Evolutionary conservation across 768 basidiomycete species (phyloP).

Genomic region (Pholiota microspora): DNA sequence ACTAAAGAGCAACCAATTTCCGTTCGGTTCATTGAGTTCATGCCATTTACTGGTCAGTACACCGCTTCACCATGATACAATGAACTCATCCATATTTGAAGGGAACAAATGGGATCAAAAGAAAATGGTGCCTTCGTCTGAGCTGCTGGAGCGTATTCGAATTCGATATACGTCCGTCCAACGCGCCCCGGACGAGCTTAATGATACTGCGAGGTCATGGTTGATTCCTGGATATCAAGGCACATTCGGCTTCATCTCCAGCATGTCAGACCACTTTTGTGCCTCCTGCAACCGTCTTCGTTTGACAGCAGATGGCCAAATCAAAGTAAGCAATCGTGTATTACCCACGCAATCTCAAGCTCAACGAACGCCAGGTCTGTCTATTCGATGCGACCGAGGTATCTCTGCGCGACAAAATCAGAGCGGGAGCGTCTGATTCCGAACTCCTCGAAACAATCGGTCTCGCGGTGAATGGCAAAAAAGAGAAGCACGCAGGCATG

Average conservation of each 20-base stretch:
- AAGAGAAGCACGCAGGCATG: constrained; percentile 85
- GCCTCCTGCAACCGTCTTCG: constrained; percentile 80
- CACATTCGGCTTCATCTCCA: constrained; percentile 84
- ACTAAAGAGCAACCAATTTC: constrained; percentile 62
- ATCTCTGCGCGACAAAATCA: constrained; percentile 74
- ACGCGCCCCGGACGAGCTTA: constrained; percentile 62
- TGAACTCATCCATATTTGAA: constrained; percentile 24
- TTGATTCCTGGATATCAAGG: constrained; percentile 69
- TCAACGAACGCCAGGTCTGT: constrained; percentile 60
- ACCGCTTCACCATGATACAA: neutral
- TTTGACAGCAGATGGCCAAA: constrained; percentile 87
- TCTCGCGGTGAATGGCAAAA: constrained; percentile 65
- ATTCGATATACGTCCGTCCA: constrained; percentile 45
- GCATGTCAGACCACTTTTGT: constrained; percentile 94
- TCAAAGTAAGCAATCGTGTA: constrained; percentile 54
- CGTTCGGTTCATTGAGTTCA: constrained; percentile 90
- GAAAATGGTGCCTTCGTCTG: constrained; percentile 79
- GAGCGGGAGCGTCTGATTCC: constrained; percentile 60
- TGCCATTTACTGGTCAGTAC: constrained; percentile 82
- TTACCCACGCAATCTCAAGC: neutral
- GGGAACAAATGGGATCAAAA: constrained; percentile 83
- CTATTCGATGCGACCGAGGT: constrained; percentile 84
- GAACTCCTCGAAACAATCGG: constrained; percentile 61
- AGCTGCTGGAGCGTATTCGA: constrained; percentile 53
- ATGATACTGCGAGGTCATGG: constrained; percentile 84